Evolutionary conservation across 345 rosid genomes (phyloP).

Genomic region (Salix arbutifolia): DNA sequence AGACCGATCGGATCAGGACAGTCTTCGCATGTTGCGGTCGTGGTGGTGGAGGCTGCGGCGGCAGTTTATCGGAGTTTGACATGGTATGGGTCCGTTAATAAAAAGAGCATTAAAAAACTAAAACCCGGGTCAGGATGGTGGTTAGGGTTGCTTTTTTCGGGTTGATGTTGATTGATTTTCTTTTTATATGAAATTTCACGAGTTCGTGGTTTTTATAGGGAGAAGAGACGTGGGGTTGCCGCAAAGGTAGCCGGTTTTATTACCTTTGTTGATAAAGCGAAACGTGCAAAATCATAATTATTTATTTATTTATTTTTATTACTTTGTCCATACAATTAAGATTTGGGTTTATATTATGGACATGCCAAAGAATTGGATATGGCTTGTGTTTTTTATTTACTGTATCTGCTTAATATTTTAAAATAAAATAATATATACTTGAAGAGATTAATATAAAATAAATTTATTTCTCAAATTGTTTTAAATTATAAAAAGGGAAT

Average conservation of each 20-base stretch:
- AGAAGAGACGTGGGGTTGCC: background rate
- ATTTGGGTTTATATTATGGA: background rate
- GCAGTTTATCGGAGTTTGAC: constrained; percentile 2
- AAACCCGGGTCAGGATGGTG: background rate
- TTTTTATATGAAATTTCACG: background rate
- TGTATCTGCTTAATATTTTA: too few species aligned
- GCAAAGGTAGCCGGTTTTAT: background rate
- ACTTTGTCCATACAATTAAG: background rate
- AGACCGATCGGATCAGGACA: constrained; percentile 64
- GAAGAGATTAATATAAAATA: too few species aligned
- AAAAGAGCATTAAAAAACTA: background rate
- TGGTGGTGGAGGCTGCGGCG: background rate
- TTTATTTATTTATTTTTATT: background rate
- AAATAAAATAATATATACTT: too few species aligned
- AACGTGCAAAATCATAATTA: background rate
- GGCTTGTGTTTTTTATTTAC: background rate
- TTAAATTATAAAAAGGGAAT: too few species aligned
- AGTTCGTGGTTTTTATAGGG: background rate
- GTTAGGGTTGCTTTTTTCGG: background rate
- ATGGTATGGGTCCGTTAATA: background rate
- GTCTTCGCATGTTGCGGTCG: background rate
- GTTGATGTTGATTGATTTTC: background rate
- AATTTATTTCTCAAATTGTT: too few species aligned
- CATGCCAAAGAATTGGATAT: background rate
- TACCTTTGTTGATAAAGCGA: background rate